These are phyloP conservation scores for Taphrina wiesneri DNA, from an alignment of 1,139 yeast species.

Conservation along the genomic window DNA sequence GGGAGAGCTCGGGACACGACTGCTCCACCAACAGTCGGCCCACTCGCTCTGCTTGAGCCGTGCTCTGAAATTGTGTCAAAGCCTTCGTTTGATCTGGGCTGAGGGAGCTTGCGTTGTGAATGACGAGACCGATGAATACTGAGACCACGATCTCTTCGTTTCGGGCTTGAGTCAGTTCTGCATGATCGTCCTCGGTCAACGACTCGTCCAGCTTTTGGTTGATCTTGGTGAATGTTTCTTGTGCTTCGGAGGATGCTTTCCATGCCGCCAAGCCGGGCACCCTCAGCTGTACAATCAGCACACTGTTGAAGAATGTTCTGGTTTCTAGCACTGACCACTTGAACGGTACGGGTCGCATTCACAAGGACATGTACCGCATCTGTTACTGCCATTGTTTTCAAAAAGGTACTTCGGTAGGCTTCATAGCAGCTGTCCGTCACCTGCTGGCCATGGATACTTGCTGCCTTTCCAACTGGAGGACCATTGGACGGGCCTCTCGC, in stretches of 20 bases:
- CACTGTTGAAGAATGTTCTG: too few relatives aligned
- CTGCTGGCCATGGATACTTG: not conserved
- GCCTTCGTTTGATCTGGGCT: not conserved
- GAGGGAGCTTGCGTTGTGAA: not conserved
- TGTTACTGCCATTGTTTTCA: slow-evolving; percentile 8
- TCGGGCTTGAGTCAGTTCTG: not conserved
- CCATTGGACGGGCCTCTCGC: not conserved
- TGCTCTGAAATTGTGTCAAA: not conserved
- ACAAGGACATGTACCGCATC: not conserved
- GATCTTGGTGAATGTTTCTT: not conserved
- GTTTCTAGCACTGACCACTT: not conserved
- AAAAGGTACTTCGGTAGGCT: slow-evolving; percentile 4
- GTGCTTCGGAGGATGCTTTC: not conserved
- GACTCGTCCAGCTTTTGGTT: not conserved
- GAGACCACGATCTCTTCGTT: slow-evolving; percentile 1
- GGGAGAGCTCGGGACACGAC: slow-evolving; percentile 1
- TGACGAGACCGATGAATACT: slow-evolving; percentile 4
- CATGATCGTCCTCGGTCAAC: not conserved
- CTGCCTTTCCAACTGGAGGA: not conserved
- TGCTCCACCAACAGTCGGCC: slow-evolving; percentile 1
- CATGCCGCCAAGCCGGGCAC: slow-evolving; percentile 3
- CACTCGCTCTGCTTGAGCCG: slow-evolving; percentile 8
- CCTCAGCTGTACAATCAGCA: not conserved
- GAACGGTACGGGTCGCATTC: not conserved
- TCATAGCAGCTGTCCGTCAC: slow-evolving; percentile 8